phyloP scores from a whole-genome alignment of 2,329 filamentous ascomycete genomes.

The Aspergillus novoparasiticus region DNA sequence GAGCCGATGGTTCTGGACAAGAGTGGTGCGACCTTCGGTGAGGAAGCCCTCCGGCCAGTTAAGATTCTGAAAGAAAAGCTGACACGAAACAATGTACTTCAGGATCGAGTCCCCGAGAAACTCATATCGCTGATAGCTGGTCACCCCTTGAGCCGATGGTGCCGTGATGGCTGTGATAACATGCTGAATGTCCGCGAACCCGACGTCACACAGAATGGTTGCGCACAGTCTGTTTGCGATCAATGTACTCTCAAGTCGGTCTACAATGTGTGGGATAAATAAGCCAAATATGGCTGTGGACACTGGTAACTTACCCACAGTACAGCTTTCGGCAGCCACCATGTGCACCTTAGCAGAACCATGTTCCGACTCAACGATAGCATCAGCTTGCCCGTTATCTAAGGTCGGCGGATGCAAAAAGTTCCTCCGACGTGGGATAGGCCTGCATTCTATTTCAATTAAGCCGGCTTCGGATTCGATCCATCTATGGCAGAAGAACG shows the following conservation, averaged over 20 bases:
- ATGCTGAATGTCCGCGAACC: constrained; percentile 57
- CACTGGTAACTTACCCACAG: constrained; percentile 47
- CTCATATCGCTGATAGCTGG: constrained; percentile 81
- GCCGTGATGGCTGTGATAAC: constrained; percentile 72
- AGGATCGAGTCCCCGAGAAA: constrained; percentile 84
- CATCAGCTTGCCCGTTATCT: constrained; percentile 1
- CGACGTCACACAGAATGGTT: constrained; percentile 56
- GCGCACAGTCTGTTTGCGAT: constrained; percentile 63
- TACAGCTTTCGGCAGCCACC: constrained; percentile 29
- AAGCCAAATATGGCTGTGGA: constrained; percentile 54
- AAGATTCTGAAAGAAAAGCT: constrained; percentile 63
- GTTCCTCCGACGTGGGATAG: constrained; percentile 31
- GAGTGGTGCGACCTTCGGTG: constrained; percentile 65
- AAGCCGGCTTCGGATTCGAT: constrained; percentile 10
- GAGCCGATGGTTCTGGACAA: constrained; percentile 77
- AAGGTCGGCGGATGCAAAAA: constrained; percentile 24
- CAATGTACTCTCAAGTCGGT: constrained; percentile 67
- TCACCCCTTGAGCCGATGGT: constrained; percentile 59
- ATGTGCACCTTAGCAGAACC: constrained; percentile 20
- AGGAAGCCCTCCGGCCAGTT: constrained; percentile 78
- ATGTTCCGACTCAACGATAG: constrained; percentile 11
- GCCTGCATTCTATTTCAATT: constrained; percentile 30
- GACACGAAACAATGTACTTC: constrained; percentile 71
- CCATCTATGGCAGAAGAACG: constrained; percentile 31
- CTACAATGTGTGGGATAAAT: constrained; percentile 72